Base-by-base conservation (phyloP, 768 basidiomycete species). In the Auricularia sp. region DNA sequence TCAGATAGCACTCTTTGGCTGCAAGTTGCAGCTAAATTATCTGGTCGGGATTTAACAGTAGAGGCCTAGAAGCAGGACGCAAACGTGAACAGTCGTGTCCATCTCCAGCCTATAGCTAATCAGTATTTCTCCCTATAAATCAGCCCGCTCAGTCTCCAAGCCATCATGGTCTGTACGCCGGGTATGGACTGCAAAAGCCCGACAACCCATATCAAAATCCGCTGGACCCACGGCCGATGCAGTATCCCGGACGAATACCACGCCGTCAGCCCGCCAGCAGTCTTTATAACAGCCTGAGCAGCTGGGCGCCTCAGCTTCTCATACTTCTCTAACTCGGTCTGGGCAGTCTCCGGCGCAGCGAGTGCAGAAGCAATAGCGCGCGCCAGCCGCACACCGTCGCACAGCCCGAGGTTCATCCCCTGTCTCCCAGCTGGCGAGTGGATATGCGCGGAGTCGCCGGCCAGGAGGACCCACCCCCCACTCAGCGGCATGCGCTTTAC, bases 401-500 rank as follows among this genome's bases (percentile, higher is more conserved):
- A 77, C 24, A 85, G 72, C 4, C 83, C 81, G n/a, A 84, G 77
- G 66, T 83, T 83, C 82, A 85, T 81, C 10, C 83, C 83, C 63
- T 83, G 82, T 1, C 83, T 83, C 1, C 83, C 83, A 4, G 78
- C 75, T 29, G 83, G 83, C 0, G 83, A 80, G 65, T 83, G 83
- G 54, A 84, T 78, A 67, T 77, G 81, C 44, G 83, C 83, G 3
- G 83, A 81, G 67, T 82, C 80, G 7, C 80, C 80, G 4, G 79
- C 45, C 44, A 82, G 24, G 63, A 71, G 64, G 35, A 68, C 51
- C 36, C 66, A 64, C 2, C 36, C 54, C 11, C 47, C 47, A 18
- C 56, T 59, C 18, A 34, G 34, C 14, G 62, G 62, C 21, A 67
- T 47, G 45, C 61, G 58, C 1, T 56, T 45, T 24, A 36, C 45